Base-by-base conservation (phyloP, 495 filamentous ascomycete species). In the Geoglossum glabrum region DNA sequence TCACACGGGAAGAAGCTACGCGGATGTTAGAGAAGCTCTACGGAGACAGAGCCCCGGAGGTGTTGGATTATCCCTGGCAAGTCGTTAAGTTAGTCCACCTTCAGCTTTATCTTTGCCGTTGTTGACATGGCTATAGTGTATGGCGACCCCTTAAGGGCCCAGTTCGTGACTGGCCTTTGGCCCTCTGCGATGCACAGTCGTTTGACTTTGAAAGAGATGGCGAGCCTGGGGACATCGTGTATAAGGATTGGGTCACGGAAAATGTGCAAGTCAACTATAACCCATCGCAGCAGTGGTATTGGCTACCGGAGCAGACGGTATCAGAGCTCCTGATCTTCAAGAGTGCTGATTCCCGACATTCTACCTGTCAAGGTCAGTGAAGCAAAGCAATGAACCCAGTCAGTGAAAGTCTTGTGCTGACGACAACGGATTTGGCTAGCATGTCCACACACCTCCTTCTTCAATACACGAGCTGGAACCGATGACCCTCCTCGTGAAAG, bases 181-280 rank as follows among this genome's bases (percentile, higher is more conserved):
- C 62, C 6, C 34, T 66, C 36, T 67, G 65, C 58, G 70, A 71
- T 59, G 64, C 63, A 52, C 43, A 23, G 2, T 59, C 63, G 9
- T 54, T 70, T 17, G 57, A 68, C 31, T 59, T 60, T 26, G 38
- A 52, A 25, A 9, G n/a, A 9, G 61, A 63, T 23, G 31, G 19
- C 30, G 55, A 38, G 51, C 21, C 58, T 5, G 59, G 49, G 15
- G 61, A 60, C 51, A 34, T 60, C 36, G 54, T 61, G n/a, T 33
- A 63, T 26, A 15, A 47, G 47, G 45, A 52, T 25, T 57, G 7
- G 3, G 59, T 54, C 7, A 31, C 19, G 7, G 59, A 63, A 33
- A 60, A 58, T 28, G 28, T 33, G 26, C 58, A 61, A 55, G 31
- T 63, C 1, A 26, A 57, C 11, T 57, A 61, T 19, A 61, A 60